phyloP scores from a whole-genome alignment of 1,139 yeast genomes.

The Taiozyma onychis region DNA sequence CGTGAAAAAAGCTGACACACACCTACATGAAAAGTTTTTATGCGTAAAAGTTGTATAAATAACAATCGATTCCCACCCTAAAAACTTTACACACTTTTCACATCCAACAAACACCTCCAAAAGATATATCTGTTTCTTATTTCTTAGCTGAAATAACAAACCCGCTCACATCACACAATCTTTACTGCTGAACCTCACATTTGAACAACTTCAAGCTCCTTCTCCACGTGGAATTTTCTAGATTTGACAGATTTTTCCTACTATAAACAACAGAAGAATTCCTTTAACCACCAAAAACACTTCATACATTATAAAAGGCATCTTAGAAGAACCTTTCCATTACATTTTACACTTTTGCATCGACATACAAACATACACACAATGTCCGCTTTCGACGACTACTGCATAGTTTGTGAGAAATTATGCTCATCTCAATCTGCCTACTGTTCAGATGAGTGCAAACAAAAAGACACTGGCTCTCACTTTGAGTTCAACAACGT shows the following conservation, averaged over 20 bases:
- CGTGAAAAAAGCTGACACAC: not conserved
- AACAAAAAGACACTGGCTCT: conserved; percentile 35
- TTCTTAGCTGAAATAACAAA: not conserved
- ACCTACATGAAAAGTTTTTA: not conserved
- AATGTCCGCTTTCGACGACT: conserved; percentile 58
- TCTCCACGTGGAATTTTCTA: not conserved
- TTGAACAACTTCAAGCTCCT: not conserved
- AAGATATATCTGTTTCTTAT: not conserved
- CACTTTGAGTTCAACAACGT: conserved; percentile 21
- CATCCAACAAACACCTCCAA: not conserved
- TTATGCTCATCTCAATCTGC: conserved; percentile 35
- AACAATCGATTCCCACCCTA: not conserved
- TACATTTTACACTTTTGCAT: not conserved
- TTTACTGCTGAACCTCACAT: not conserved
- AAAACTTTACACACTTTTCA: not conserved
- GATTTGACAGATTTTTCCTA: not conserved
- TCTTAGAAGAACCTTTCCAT: not conserved
- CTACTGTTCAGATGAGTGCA: conserved; percentile 60
- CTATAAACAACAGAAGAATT: not conserved
- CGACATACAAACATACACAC: not conserved
- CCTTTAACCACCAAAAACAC: not conserved
- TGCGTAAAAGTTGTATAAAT: not conserved
- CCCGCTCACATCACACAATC: not conserved
- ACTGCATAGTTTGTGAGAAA: conserved; percentile 61
- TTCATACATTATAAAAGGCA: not conserved